A percentile compares a stretch with the other conserved stretches of the same genome.
These are phyloP conservation scores for Dentipellis fragilis DNA, from an alignment of 768 basidiomycete species.

Conservation along the genomic window DNA sequence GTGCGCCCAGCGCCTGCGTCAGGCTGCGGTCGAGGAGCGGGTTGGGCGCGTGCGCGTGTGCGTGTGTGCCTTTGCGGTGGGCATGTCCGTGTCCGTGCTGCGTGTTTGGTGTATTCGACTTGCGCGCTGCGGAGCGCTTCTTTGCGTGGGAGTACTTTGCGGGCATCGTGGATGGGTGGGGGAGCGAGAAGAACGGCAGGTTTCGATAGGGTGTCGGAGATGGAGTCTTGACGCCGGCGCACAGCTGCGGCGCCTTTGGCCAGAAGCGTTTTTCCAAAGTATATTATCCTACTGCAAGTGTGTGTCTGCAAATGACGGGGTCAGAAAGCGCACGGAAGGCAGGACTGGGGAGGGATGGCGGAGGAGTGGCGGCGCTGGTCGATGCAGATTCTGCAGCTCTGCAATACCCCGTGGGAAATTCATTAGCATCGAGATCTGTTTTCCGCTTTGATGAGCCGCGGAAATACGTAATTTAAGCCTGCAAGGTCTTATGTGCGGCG, in stretches of 20 bases:
- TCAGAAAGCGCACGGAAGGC: too few species aligned
- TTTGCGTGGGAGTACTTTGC: slow-evolving; percentile 71
- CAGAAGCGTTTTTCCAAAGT: too few species aligned
- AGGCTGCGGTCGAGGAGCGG: slow-evolving; percentile 46
- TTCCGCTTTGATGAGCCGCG: too few species aligned
- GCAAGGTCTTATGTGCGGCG: too few species aligned
- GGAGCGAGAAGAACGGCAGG: neutral
- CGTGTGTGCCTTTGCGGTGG: slow-evolving; percentile 22
- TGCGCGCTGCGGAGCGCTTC: slow-evolving; percentile 42
- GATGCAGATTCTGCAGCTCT: too few species aligned
- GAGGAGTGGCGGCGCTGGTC: neutral
- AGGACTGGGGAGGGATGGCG: neutral
- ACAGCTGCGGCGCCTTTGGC: neutral
- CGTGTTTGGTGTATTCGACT: slow-evolving; percentile 30
- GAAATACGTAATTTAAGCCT: too few species aligned
- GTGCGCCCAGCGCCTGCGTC: slow-evolving; percentile 47
- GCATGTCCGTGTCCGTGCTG: slow-evolving; percentile 16
- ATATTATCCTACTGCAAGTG: too few species aligned
- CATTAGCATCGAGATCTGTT: too few species aligned
- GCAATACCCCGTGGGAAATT: too few species aligned
- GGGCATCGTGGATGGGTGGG: slow-evolving; percentile 34
- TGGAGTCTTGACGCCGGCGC: neutral
- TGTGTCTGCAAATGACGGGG: too few species aligned
- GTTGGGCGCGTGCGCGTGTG: slow-evolving; percentile 27
- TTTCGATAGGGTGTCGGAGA: neutral